Evolutionary conservation across 1,139 yeast species (phyloP).

Genomic region (Zygosaccharomyces pseudobailii): DNA sequence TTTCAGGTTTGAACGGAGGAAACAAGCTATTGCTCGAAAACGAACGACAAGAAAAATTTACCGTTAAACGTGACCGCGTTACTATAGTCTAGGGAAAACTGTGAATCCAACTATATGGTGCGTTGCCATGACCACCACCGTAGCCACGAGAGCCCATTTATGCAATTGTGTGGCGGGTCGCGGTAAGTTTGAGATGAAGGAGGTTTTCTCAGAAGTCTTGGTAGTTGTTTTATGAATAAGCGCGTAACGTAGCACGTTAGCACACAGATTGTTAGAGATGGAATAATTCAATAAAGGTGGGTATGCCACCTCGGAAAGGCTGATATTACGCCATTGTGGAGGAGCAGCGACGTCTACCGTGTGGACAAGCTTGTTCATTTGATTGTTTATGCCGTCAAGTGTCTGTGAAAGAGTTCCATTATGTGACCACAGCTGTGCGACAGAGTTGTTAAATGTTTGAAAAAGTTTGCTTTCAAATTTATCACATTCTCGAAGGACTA

Average conservation of each 20-base stretch:
- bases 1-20: neutral
- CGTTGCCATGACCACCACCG: neutral
- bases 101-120: neutral
- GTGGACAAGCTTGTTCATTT: slow-evolving; percentile 4
- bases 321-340: slow-evolving; percentile 7
- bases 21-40: slow-evolving; percentile 1
- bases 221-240: neutral
- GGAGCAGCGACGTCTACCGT: slow-evolving; percentile 1
- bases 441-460: slow-evolving; percentile 1
- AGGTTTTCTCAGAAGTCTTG: neutral
- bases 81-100: neutral
- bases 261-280: neutral
- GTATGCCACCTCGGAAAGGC: neutral
- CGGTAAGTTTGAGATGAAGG: neutral
- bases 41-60: neutral
- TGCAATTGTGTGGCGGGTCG: neutral
- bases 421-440: slow-evolving; percentile 2
- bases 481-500: slow-evolving; percentile 2
- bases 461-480: slow-evolving; percentile 3
- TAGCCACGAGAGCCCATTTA: neutral
- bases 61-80: neutral
- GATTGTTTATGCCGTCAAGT: slow-evolving; percentile 5
- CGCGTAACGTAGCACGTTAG: neutral
- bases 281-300: neutral
- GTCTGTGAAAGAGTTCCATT: neutral